phyloP scores from a whole-genome alignment of 2,329 filamentous ascomycete genomes.

The Dactylellina leptospora region DNA sequence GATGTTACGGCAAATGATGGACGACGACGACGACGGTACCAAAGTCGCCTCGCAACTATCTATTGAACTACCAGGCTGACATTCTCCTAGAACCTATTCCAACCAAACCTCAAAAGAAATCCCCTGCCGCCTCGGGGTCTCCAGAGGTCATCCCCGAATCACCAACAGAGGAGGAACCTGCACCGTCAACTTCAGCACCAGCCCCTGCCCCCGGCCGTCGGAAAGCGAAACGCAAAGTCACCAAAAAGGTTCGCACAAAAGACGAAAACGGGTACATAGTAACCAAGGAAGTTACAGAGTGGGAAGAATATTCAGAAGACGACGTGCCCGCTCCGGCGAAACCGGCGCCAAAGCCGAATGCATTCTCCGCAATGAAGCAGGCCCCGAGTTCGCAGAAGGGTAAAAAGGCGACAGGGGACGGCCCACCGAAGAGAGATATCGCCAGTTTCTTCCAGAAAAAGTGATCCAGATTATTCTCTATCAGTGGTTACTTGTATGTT shows the following conservation, averaged over 20 bases:
- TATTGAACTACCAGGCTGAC: constrained; percentile 58
- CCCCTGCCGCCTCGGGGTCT: neutral
- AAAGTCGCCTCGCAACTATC: constrained; percentile 62
- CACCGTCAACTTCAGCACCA: constrained; percentile 62
- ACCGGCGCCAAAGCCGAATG: constrained; percentile 45
- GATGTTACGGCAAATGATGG: constrained; percentile 77
- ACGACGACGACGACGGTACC: constrained; percentile 67
- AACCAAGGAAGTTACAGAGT: constrained; percentile 41
- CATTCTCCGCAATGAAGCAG: constrained; percentile 50
- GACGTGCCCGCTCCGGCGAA: constrained; percentile 38
- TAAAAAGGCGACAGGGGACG: constrained; percentile 31
- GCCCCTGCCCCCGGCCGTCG: constrained; percentile 71
- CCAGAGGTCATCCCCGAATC: constrained; percentile 22
- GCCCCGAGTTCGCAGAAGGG: constrained; percentile 43
- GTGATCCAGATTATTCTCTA: constrained; percentile 5
- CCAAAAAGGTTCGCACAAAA: constrained; percentile 85
- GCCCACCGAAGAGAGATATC: constrained; percentile 37
- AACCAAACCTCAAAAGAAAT: constrained; percentile 5
- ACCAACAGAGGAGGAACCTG: constrained; percentile 59
- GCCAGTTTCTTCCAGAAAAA: constrained; percentile 50
- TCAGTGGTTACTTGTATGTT: neutral
- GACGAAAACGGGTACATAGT: constrained; percentile 88
- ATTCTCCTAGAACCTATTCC: constrained; percentile 27
- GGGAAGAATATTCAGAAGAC: constrained; percentile 50
- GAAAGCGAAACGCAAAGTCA: constrained; percentile 79